Percentiles rank a stretch among this genome's conserved stretches.
phyloP scores from a whole-genome alignment of 2,329 filamentous ascomycete species.

The Xylaria sp. region DNA sequence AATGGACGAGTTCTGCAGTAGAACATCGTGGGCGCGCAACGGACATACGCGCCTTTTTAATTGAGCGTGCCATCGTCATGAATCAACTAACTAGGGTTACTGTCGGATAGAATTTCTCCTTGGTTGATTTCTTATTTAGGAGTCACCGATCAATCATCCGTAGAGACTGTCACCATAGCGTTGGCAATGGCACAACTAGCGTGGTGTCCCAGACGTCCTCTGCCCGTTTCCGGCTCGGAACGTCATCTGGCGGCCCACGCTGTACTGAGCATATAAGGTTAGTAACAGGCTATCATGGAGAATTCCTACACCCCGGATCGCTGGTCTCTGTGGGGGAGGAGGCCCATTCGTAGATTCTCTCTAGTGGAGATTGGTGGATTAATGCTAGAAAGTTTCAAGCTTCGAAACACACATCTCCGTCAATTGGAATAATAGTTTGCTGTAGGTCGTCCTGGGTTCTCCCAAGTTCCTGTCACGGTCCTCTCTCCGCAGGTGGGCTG shows the following conservation, averaged over 20 bases:
- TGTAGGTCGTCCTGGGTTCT: not conserved
- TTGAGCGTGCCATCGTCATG: constrained; percentile 2
- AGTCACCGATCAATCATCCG: not conserved
- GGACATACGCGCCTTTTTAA: constrained; percentile 25
- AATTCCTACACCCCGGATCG: not conserved
- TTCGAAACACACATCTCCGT: not conserved
- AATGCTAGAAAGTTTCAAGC: constrained; percentile 3
- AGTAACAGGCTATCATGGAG: constrained; percentile 5
- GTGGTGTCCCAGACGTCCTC: not conserved
- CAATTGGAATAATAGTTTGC: constrained; percentile 6
- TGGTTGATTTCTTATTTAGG: not conserved
- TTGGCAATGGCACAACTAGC: constrained; percentile 1
- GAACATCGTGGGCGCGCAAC: not conserved
- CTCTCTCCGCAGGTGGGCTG: not conserved
- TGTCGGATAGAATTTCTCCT: constrained; percentile 31
- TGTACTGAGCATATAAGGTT: not conserved
- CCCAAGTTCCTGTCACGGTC: not conserved
- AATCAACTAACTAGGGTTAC: not conserved
- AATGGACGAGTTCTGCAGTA: not conserved
- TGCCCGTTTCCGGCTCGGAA: constrained; percentile 30
- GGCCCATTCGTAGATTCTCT: not conserved
- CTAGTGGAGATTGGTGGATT: constrained; percentile 36
- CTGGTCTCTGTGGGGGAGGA: constrained; percentile 10
- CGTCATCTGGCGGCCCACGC: constrained; percentile 12
- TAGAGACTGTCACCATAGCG: not conserved